A percentile compares a stretch with the other conserved stretches of the same genome.
phyloP scores from a whole-genome alignment of 2,329 filamentous ascomycete genomes.

The Aphanocladium album region DNA sequence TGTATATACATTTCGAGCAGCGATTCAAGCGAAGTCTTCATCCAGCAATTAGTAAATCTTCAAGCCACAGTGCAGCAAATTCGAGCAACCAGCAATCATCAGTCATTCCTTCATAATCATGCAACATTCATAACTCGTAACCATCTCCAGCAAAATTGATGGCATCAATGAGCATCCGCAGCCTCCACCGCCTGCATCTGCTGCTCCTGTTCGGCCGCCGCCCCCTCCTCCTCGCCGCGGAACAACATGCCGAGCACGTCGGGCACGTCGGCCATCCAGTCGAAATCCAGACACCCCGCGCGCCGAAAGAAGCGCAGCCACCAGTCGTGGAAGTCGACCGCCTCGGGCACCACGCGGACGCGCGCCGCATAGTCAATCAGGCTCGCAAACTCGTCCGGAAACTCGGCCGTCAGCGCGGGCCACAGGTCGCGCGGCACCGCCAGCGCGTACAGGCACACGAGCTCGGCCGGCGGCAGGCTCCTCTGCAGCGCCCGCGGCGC shows the following conservation, averaged over 20 bases:
- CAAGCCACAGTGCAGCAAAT: background rate
- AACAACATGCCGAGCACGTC: slow-evolving; percentile 5
- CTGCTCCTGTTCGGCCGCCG: background rate
- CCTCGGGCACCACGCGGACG: background rate
- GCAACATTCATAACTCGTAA: background rate
- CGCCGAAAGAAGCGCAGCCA: slow-evolving; percentile 13
- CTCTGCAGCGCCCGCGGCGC: background rate
- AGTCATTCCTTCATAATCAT: background rate
- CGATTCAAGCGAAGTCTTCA: background rate
- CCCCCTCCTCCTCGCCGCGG: background rate
- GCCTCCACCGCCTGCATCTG: background rate
- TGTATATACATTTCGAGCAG: no score
- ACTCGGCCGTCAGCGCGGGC: slow-evolving; percentile 15
- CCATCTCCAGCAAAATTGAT: background rate
- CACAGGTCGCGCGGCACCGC: slow-evolving; percentile 14
- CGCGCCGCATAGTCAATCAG: slow-evolving; percentile 7
- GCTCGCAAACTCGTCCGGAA: slow-evolving; percentile 10
- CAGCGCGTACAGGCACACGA: slow-evolving; percentile 13
- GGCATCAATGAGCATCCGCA: background rate
- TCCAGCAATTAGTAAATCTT: background rate
- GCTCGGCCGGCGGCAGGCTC: background rate
- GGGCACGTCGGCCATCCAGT: slow-evolving; percentile 12
- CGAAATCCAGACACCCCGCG: slow-evolving; percentile 13
- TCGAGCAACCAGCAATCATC: background rate
- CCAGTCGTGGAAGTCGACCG: slow-evolving; percentile 10